Evolutionary conservation across 2,329 filamentous ascomycete species (phyloP), one percentile per base, ranked within the genome.

Genomic region (Curvularia spicifera): DNA sequence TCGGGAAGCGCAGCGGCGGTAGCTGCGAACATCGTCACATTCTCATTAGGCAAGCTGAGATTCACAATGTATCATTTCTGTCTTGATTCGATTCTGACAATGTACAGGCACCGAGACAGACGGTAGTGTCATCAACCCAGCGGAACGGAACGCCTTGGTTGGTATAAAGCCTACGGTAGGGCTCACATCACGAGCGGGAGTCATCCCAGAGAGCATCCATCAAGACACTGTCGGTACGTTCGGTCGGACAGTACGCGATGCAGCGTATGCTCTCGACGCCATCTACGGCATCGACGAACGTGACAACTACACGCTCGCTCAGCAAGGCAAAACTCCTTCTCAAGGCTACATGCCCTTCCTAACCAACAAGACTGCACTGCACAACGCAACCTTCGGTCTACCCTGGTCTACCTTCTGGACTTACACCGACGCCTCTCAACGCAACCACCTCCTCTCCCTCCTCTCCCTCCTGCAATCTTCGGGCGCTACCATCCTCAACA

Each of bases 161-260:
- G 90, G 90, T 3, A 84, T 93, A 72, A 93, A 92, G 76, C 89
- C 90, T 1, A 92, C 89, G 1, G 87, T 92, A 5, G 90, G 90
- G 0, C 74, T 91, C 50, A 91, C 88, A 0, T 91, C 89, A 8
- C 80, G 88, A 42, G 72, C 71, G 28, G 78, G 78, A 1, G 79
- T 81, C 0, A 72, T 93, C 33, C 90, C 90, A 0, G 88, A 89
- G 68, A 85, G 82, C 10, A 78, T 84, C 55, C 85, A 90, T 66
- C 87, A 90, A 66, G 90, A 93, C 67, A 87, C 85, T 0, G 84
- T 92, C 0, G 90, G 90, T 2, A 79, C 83, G 0, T 87, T 93
- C 68, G 88, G 84, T 0, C 84, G 85, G 20, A 91, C 86, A 0
- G 85, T 93, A 6, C 80, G 81, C n/a, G 90, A 93, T 69, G 89